These are phyloP conservation scores for Didymella keratinophila DNA, from an alignment of 2,329 filamentous ascomycete species.

Conservation along the genomic window DNA sequence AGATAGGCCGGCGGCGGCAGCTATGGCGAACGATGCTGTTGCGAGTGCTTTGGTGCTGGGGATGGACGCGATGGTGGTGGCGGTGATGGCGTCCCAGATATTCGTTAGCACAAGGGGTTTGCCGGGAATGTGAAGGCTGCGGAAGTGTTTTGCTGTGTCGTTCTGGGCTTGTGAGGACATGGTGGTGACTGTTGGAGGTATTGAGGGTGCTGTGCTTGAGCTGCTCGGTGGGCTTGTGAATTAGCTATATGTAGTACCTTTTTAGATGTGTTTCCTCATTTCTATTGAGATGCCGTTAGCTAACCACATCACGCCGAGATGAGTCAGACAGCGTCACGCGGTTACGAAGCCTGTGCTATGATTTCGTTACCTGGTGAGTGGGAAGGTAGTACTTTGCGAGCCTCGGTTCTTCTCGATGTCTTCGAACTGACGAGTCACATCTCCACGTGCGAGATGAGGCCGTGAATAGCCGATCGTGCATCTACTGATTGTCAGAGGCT, in stretches of 20 bases:
- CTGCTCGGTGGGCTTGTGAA: background rate
- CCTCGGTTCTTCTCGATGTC: constrained; percentile 1
- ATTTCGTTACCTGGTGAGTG: background rate
- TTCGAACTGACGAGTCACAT: constrained; percentile 2
- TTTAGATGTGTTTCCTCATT: too few relatives aligned
- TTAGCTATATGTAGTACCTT: background rate
- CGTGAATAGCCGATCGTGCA: background rate
- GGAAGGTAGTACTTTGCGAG: constrained; percentile 14
- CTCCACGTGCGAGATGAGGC: background rate
- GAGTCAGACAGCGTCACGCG: background rate
- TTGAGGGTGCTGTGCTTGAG: background rate
- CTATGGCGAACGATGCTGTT: constrained; percentile 49
- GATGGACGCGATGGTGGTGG: constrained; percentile 56
- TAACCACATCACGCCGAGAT: background rate
- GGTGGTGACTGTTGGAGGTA: background rate
- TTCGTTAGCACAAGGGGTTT: constrained; percentile 64
- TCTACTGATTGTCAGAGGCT: background rate
- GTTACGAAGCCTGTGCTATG: background rate
- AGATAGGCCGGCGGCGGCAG: constrained; percentile 40
- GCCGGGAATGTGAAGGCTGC: constrained; percentile 60
- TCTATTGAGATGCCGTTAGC: background rate
- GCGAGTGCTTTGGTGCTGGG: constrained; percentile 53
- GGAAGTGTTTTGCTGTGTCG: constrained; percentile 19
- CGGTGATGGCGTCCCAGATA: constrained; percentile 62
- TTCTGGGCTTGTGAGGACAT: constrained; percentile 5